Conservation (phyloP, 2,329 filamentous ascomycete genomes). For the Xenosphaeropsis pyriputrescens region DNA sequence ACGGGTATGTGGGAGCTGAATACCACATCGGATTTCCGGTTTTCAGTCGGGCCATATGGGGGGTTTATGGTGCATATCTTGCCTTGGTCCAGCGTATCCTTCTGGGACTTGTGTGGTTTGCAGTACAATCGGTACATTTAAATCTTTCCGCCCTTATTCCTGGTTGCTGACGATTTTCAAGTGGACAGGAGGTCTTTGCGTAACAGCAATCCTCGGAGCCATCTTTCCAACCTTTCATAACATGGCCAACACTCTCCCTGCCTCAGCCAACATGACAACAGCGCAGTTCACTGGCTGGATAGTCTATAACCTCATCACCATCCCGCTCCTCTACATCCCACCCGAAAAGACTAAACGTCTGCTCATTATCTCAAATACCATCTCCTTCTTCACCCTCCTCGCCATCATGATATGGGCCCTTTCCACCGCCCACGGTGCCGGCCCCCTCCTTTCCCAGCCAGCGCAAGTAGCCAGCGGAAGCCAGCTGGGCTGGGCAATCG, state of each 20-base stretch:
- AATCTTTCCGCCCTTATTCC: too few species aligned
- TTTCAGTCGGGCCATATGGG: slow-evolving; percentile 23
- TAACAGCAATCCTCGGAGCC: slow-evolving; percentile 16
- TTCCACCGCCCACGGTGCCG: slow-evolving; percentile 17
- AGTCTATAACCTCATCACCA: slow-evolving; percentile 20
- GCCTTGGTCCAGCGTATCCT: slow-evolving; percentile 24
- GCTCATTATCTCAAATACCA: slow-evolving; percentile 15
- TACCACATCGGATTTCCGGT: slow-evolving; percentile 29
- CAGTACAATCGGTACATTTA: slow-evolving; percentile 1
- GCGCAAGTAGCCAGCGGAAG: slow-evolving; percentile 3
- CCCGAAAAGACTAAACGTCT: slow-evolving; percentile 23
- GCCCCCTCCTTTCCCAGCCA: slow-evolving; percentile 12
- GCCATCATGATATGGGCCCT: slow-evolving; percentile 22
- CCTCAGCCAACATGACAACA: slow-evolving; percentile 18
- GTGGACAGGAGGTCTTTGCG: slow-evolving; percentile 21
- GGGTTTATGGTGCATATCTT: slow-evolving; percentile 24
- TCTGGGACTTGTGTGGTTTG: slow-evolving; percentile 24
- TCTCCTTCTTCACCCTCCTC: slow-evolving; percentile 17
- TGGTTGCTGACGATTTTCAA: not conserved
- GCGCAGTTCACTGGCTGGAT: slow-evolving; percentile 20
- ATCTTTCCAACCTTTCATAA: slow-evolving; percentile 20
- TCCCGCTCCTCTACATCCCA: slow-evolving; percentile 26
- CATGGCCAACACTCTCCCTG: slow-evolving; percentile 20
- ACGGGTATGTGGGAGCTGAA: slow-evolving; percentile 22
- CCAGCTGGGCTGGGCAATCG: slow-evolving; percentile 21